phyloP scores from a whole-genome alignment of 768 basidiomycete species.

The Trametes gibbosa region DNA sequence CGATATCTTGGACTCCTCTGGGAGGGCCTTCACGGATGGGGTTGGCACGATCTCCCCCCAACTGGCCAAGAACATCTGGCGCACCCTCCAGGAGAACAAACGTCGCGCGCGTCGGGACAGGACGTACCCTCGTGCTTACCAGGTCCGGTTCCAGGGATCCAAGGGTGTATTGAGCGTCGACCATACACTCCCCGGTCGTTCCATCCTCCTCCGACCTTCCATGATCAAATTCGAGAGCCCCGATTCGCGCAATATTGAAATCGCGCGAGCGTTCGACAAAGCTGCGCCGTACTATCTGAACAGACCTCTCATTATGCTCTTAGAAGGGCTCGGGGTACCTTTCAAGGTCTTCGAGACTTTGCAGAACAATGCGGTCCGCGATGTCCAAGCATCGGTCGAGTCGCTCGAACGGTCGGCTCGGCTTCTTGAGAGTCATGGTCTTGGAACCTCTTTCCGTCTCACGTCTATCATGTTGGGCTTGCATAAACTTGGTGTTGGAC shows the following conservation, averaged over 20 bases:
- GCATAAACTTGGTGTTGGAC: constrained; percentile 43
- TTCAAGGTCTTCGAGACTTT: constrained; percentile 50
- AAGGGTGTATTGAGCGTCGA: constrained; percentile 69
- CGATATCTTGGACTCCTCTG: constrained; percentile 42
- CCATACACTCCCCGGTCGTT: constrained; percentile 45
- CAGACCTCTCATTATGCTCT: constrained; percentile 65
- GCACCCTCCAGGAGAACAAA: constrained; percentile 38
- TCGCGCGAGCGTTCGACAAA: constrained; percentile 61
- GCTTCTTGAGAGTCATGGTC: constrained; percentile 54
- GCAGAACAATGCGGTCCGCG: constrained; percentile 50
- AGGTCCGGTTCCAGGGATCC: constrained; percentile 61
- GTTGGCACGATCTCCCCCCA: constrained; percentile 61
- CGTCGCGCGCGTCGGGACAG: constrained; percentile 36
- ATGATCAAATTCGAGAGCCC: constrained; percentile 69
- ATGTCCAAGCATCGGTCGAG: constrained; percentile 41
- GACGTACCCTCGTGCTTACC: constrained; percentile 48
- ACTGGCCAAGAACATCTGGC: constrained; percentile 49
- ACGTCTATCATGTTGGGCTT: constrained; percentile 51
- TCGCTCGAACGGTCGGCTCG: constrained; percentile 45
- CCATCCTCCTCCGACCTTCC: constrained; percentile 51
- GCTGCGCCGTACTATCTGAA: constrained; percentile 59
- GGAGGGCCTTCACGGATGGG: constrained; percentile 61
- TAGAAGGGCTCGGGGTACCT: constrained; percentile 55
- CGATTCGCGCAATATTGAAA: constrained; percentile 49
- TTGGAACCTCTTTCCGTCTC: constrained; percentile 56